These are phyloP conservation scores for Sextonia rubra DNA, from an alignment of 164 flowering plant species.

Conservation along the genomic window DNA sequence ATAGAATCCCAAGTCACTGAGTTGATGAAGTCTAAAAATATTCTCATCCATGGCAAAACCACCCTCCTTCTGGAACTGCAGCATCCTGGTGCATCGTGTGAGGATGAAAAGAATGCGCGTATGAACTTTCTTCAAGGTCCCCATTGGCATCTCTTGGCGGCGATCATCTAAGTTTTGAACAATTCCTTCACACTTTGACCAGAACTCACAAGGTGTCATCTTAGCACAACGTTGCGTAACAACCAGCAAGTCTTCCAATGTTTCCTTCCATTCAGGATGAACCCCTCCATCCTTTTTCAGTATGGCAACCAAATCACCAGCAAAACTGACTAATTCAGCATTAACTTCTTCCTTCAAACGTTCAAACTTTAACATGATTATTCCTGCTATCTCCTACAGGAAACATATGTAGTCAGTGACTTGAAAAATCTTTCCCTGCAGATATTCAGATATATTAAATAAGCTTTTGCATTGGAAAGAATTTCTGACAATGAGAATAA, in stretches of 20 bases:
- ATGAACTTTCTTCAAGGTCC: slow-evolving; percentile 75
- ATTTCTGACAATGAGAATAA: not conserved
- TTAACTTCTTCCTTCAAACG: slow-evolving; percentile 86
- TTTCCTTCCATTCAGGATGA: slow-evolving; percentile 65
- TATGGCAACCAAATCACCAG: slow-evolving; percentile 76
- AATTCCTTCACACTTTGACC: slow-evolving; percentile 86
- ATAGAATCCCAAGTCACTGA: slow-evolving; percentile 94
- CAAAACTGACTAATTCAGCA: slow-evolving; percentile 70
- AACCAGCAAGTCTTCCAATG: slow-evolving; percentile 78
- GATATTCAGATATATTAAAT: not conserved
- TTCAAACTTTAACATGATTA: slow-evolving; percentile 67
- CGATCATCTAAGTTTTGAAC: slow-evolving; percentile 88
- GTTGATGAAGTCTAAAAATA: slow-evolving; percentile 70
- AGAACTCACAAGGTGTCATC: slow-evolving; percentile 83
- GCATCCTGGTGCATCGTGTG: slow-evolving; percentile 84
- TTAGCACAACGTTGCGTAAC: slow-evolving; percentile 70
- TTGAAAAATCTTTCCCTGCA: not conserved
- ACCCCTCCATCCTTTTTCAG: slow-evolving; percentile 55
- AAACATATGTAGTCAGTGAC: not conserved
- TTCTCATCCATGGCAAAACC: slow-evolving; percentile 67
- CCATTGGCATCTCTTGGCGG: slow-evolving; percentile 88
- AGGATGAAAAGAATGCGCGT: slow-evolving; percentile 90
- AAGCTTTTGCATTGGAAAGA: not conserved
- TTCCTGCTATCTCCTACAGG: slow-evolving; percentile 68
- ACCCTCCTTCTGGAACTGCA: slow-evolving; percentile 91